A percentile compares a stretch with the other conserved stretches of the same genome.
Conservation (phyloP, 2,329 filamentous ascomycete species). For the Ophiostoma himal-ulmi region DNA sequence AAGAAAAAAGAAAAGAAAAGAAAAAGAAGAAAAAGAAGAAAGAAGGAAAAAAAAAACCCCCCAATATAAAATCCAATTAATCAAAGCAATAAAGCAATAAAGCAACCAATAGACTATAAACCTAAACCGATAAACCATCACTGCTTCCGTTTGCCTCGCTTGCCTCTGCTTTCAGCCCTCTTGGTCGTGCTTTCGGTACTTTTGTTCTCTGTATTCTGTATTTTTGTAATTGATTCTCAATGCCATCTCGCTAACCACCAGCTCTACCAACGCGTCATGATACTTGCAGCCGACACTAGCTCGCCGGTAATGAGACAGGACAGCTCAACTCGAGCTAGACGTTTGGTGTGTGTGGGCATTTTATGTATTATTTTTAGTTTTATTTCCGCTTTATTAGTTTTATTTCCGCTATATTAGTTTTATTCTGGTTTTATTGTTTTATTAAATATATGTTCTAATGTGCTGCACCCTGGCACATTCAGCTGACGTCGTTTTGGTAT, state of each 20-base stretch:
- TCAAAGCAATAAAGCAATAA: background rate
- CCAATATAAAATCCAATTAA: background rate
- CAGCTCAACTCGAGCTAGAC: too few species aligned
- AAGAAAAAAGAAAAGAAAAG: background rate
- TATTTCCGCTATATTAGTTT: too few species aligned
- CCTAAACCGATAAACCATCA: too few species aligned
- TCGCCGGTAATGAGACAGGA: too few species aligned
- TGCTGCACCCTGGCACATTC: background rate
- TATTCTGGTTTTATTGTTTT: too few species aligned
- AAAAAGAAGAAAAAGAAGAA: background rate
- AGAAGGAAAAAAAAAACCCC: background rate
- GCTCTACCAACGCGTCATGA: too few species aligned
- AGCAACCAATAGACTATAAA: too few species aligned
- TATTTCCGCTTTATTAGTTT: background rate
- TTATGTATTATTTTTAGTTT: too few species aligned
- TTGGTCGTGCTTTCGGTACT: background rate
- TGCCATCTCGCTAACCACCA: background rate
- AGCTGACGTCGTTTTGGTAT: background rate
- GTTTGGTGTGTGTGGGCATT: background rate
- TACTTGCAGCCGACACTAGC: too few species aligned
- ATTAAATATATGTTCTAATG: too few species aligned
- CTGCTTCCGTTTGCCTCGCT: background rate
- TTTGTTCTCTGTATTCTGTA: background rate
- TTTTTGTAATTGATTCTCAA: background rate
- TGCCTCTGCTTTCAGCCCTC: slow-evolving; percentile 4